Evolutionary conservation across 2,329 filamentous ascomycete species (phyloP), one percentile per base, ranked within the genome.

Genomic region (Exophiala xenobiotica): DNA sequence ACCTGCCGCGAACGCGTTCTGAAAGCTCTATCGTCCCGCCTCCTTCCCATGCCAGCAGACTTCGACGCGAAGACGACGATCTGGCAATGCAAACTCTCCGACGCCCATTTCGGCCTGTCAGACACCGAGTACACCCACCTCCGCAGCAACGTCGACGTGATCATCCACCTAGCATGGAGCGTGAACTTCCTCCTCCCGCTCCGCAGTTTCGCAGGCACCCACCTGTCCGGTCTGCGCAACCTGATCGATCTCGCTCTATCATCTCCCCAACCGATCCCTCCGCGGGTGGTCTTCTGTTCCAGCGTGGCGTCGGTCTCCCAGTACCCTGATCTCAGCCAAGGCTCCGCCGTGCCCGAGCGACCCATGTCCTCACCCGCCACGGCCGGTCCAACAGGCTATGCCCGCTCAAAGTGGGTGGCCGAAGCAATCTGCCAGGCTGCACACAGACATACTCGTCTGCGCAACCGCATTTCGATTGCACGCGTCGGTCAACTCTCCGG

Each of bases 81-180:
- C 22, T 59, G 81, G 5, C 73, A 71, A 48, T 73, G 74, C 31
- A 66, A 72, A 35, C 67, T 85, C n/a, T 70, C 72, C 3, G 65
- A 78, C 4, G 20, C 65, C 2, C 61, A 64, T 6, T 71, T 85
- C 1, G 81, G 80, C 1, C 66, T 85, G 1, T 61, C 67, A 3
- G 51, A 63, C 1, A 60, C 67, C 1, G 61, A 67, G 5, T 78
- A 79, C 61, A 51, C 65, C 2, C 53, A 64, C 2, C 61, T 84
- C 1, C 67, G 69, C 0, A 55, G 57, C 2, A 67, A 76, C 49
- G 66, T 73, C 1, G 78, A 77, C 1, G 64, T 74, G 2, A 70
- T 88, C 14, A 75, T 87, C 48, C 82, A 86, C 63, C 73, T 82
- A 6, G 82, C 82, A 16, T 86, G 83, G 83, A 73, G 78, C 1